Base-by-base conservation (phyloP, 352 stramenopile genomes). In the Phytophthora cryptogea region DNA sequence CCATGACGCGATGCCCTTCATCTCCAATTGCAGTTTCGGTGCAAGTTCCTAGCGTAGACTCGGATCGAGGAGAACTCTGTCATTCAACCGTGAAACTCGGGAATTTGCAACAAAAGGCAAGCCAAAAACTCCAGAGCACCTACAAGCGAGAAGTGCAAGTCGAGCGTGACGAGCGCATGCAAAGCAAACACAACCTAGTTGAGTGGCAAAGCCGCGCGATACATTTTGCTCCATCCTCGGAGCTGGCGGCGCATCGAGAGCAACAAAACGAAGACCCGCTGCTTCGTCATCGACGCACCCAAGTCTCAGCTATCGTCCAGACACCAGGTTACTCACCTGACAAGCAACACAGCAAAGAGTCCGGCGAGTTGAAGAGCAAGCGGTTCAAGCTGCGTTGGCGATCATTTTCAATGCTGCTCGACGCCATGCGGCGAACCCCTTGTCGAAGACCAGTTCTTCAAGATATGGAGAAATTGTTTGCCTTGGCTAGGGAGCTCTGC, bases 381-480 rank as follows among this genome's bases (percentile, higher is more conserved):
- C 66, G 70, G 1, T 87, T 83, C 46, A 39, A 47, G 8, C 54
- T 89, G 30, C 76, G 77, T 0, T 89, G 80, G 80, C 51, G 56
- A 9, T 76, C 78, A 31, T 68, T 86, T 52, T 59, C 67, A 0
- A 44, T 67, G 11, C 13, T 89, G 4, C 50, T 89, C 3, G 76
- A 87, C 16, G 70, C 75, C 4, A 88, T 89, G 80, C 64, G 70
- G 14, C 71, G 70, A 20, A 89, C 80, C 7, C 75, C 77, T 0
- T 87, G 80, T 31, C 63, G 80, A 17, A 68, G 77, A 0, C 80
- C 80, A 0, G 80, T 89, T 28, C 54, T 89, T 6, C 76, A 89
- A 50, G 80, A 89, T 50, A 76, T 89, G 44, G 80, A 89, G 41
- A 89, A 89, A 56, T 49, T 89, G 1, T 70, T 83, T 8, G 54